A percentile compares a stretch with the other conserved stretches of the same genome.
Conservation (phyloP, 73 alveolate genomes). For the Urostyla sp. region DNA sequence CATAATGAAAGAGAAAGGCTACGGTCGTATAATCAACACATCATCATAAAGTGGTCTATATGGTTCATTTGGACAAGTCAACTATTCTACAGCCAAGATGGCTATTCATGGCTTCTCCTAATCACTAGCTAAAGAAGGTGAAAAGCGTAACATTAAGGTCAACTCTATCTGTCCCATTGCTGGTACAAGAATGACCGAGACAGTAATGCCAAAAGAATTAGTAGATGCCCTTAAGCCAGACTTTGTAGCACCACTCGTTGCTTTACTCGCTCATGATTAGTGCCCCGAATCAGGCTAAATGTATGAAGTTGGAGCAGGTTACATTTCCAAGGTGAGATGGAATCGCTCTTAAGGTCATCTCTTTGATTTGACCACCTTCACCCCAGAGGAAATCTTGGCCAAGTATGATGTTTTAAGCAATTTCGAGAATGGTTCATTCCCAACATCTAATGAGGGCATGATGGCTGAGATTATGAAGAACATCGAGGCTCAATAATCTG, state of each 20-base stretch:
- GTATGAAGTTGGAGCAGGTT: constrained; percentile 87
- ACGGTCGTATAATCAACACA: constrained; percentile 95
- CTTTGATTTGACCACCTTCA: constrained; percentile 64
- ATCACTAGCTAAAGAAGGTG: constrained; percentile 95
- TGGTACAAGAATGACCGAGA: constrained; percentile 94
- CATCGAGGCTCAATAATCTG: not conserved
- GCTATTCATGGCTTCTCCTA: constrained; percentile 92
- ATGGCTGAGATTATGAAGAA: constrained; percentile 18
- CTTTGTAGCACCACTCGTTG: constrained; percentile 85
- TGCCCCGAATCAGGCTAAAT: constrained; percentile 83
- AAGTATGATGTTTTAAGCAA: constrained; percentile 70
- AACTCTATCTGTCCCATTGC: constrained; percentile 95
- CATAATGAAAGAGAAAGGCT: constrained; percentile 81
- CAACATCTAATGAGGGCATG: constrained; percentile 38
- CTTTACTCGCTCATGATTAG: constrained; percentile 82
- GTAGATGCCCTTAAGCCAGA: constrained; percentile 78
- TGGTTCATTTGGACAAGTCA: constrained; percentile 93
- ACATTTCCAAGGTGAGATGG: constrained; percentile 79
- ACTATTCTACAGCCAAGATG: constrained; percentile 92
- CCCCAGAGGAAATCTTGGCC: constrained; percentile 83
- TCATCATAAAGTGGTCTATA: constrained; percentile 92
- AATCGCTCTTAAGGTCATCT: constrained; percentile 76
- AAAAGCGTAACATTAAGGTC: constrained; percentile 83
- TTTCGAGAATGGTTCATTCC: constrained; percentile 58
- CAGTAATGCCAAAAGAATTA: constrained; percentile 79